phyloP scores from a whole-genome alignment of 495 filamentous ascomycete species.

The Annulohypoxylon maeteangense region DNA sequence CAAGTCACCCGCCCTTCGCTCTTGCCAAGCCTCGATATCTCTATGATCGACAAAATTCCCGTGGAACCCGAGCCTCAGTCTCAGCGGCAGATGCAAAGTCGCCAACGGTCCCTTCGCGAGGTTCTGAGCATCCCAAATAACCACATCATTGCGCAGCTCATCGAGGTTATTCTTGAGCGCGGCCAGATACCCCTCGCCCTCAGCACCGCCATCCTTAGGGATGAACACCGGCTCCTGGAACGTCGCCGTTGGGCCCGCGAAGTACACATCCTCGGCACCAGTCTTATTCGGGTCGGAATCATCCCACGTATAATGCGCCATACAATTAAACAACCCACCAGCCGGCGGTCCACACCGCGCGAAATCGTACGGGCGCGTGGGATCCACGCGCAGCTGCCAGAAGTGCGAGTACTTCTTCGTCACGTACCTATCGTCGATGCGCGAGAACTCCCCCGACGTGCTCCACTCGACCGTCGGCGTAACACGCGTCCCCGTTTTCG shows the following conservation, averaged over 20 bases:
- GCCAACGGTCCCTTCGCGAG: conserved; percentile 58
- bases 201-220: conserved; percentile 54
- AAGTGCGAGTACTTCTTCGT: conserved; percentile 64
- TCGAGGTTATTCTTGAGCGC: conserved; percentile 66
- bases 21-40: conserved; percentile 58
- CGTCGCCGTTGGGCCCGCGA: conserved; percentile 59
- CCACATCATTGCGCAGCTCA: conserved; percentile 60
- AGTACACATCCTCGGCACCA: conserved; percentile 55
- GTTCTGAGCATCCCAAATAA: conserved; percentile 61
- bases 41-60: conserved; percentile 60
- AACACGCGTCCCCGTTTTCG: conserved; percentile 52
- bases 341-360: conserved; percentile 59
- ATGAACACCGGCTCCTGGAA: conserved; percentile 71
- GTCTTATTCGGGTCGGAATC: conserved; percentile 39
- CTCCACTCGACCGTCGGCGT: conserved; percentile 50
- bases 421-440: conserved; percentile 67
- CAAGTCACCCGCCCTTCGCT: conserved; percentile 51
- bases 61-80: conserved; percentile 57
- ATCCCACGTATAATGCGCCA: conserved; percentile 58
- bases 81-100: conserved; percentile 57
- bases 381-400: conserved; percentile 63
- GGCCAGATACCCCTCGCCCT: conserved; percentile 67
- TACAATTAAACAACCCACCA: conserved; percentile 60
- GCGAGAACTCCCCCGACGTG: conserved; percentile 67
- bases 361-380: conserved; percentile 59